phyloP scores from a whole-genome alignment of 371 early-diverging fungal genomes.

The Actinomucor elegans region DNA sequence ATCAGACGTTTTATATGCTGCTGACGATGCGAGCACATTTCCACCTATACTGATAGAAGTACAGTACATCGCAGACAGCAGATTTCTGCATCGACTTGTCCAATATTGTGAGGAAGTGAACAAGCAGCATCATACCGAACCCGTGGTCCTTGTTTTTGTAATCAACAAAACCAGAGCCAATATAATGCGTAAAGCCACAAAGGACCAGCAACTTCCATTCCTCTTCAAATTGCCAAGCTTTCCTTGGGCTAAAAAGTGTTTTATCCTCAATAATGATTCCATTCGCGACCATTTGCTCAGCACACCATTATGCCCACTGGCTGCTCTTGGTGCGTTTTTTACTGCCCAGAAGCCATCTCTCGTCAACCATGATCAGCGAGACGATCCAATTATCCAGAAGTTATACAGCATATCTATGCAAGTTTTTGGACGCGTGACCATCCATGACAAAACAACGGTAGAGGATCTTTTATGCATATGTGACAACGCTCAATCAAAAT shows the following conservation, averaged over 20 bases:
- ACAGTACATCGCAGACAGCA: not conserved
- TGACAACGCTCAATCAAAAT: conserved; percentile 2
- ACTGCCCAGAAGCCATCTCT: conserved; percentile 4
- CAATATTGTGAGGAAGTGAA: conserved; percentile 13
- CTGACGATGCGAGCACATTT: not conserved
- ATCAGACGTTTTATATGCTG: conserved; percentile 5
- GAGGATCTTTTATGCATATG: conserved; percentile 6
- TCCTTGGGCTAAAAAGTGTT: conserved; percentile 14
- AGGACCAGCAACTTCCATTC: not conserved
- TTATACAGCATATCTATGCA: conserved; percentile 1
- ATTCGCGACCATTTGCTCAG: conserved; percentile 5
- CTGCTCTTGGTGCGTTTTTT: conserved; percentile 10
- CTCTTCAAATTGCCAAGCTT: conserved; percentile 8
- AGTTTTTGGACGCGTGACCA: not conserved
- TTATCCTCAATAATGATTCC: not conserved
- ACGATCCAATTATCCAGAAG: conserved; percentile 11
- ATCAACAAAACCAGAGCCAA: conserved; percentile 1
- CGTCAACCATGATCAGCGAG: conserved; percentile 4
- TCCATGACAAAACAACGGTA: not conserved
- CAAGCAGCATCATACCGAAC: not conserved
- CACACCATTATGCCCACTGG: conserved; percentile 5
- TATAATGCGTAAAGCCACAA: conserved; percentile 1
- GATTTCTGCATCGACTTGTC: not conserved
- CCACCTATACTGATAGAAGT: not conserved
- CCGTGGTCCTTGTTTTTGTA: conserved; percentile 6